Percentiles rank a stretch among this genome's conserved stretches.
These are phyloP conservation scores for Lipomyces yamadae DNA, from an alignment of 805 yeast genomes.

Conservation along the genomic window DNA sequence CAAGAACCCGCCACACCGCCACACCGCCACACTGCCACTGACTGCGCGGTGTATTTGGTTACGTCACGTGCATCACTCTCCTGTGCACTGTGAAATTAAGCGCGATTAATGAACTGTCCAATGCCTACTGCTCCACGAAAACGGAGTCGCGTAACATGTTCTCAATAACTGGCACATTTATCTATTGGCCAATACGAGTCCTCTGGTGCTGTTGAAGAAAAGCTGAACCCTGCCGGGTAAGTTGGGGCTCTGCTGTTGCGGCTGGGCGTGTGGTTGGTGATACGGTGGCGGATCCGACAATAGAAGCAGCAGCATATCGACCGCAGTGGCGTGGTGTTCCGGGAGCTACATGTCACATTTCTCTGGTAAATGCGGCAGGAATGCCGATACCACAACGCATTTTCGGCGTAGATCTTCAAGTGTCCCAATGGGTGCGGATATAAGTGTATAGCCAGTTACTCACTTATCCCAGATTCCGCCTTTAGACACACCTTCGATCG, in stretches of 20 bases:
- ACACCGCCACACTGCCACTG: too few species aligned
- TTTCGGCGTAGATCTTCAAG: background rate
- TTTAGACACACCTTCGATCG: too few species aligned
- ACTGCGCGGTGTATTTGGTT: background rate
- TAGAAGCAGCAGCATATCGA: background rate
- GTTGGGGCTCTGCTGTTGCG: background rate
- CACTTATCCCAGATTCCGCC: background rate
- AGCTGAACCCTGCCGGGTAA: background rate
- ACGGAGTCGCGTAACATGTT: too few species aligned
- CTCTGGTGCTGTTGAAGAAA: background rate
- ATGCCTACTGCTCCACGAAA: too few species aligned
- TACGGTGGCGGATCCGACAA: background rate
- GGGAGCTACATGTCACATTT: background rate
- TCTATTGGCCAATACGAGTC: too few species aligned
- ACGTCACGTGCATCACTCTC: background rate
- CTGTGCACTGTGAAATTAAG: too few species aligned
- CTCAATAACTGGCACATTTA: too few species aligned
- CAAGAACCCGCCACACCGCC: background rate
- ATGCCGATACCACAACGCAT: background rate
- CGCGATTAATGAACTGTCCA: too few species aligned
- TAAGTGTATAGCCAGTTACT: background rate
- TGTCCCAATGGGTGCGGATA: background rate
- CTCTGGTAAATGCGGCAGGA: background rate
- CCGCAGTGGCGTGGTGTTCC: background rate
- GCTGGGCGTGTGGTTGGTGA: too few species aligned